Base-by-base conservation (phyloP, 768 basidiomycete species). In the Fomitopsis pulvina region DNA sequence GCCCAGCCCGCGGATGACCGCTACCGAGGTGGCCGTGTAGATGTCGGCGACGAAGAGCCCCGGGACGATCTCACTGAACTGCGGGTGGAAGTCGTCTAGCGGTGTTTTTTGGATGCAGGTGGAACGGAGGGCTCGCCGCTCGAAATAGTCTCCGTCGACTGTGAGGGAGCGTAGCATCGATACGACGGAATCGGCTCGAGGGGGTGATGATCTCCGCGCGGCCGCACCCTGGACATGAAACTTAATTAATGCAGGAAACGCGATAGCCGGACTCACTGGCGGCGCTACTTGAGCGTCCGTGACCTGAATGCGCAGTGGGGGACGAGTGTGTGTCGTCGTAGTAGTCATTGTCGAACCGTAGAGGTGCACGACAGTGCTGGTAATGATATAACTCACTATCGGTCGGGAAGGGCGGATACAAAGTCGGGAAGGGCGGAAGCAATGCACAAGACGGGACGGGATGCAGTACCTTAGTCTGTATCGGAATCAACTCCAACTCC, bases 31-130 rank as follows among this genome's bases (percentile, higher is more conserved):
- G 6, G 65, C 65, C 18, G 62, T 65, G 53, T 57, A 56, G 21
- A 57, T 47, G 54, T 66, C 65, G 51, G 52, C 37, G n/a, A 66
- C 48, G 48, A 60, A 64, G 14, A 67, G 54, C 9, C 57, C 54
- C 29, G 66, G 64, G 14, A 64, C 21, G 41, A 67, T 62, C 56
- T 64, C 58, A 38, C 57, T 59, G n/a, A 59, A 59, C 28, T 61
- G 60, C 2, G 60, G 59, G 30, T 52, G 51, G 53, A 61, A 57
- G 47, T 59, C 56, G 29, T 57, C 59, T n/a, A 47, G 14, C 5
- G 59, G 55, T 7, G 55, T 46, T n/a, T 27, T 40, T 41, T 59
- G 61, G 11, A 47, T 62, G 56, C 61, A 62, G 12, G 39, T 44
- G 18, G 50, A 45, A 21, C 54, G 54, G 7, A 58, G 50, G 20